Conservation (phyloP, 495 filamentous ascomycete species). For the Lophiotrema nucula region DNA sequence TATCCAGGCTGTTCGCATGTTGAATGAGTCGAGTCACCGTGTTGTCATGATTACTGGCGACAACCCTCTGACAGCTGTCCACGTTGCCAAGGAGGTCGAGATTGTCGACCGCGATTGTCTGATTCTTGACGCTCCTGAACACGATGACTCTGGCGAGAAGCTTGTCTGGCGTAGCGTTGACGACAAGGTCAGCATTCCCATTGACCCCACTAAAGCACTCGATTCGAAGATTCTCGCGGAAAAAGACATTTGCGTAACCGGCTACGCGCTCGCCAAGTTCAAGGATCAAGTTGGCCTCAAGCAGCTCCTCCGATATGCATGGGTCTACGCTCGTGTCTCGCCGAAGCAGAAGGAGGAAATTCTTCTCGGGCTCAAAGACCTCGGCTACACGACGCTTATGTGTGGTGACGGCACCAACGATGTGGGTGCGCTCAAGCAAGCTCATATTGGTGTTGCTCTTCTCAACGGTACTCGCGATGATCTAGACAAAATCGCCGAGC, state of each 20-base stretch:
- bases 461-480: constrained; percentile 93
- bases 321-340: constrained; percentile 98
- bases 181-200: constrained; percentile 82
- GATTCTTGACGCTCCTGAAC: constrained; percentile 91
- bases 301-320: constrained; percentile 78
- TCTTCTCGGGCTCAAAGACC: constrained; percentile 88
- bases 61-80: constrained; percentile 93
- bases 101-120: constrained; percentile 95
- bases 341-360: constrained; percentile 99
- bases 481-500: constrained; percentile 84
- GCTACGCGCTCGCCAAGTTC: constrained; percentile 88
- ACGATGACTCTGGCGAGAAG: constrained; percentile 75
- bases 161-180: constrained; percentile 95
- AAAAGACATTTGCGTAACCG: constrained; percentile 95
- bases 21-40: constrained; percentile 97
- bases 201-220: constrained; percentile 77
- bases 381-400: constrained; percentile 97
- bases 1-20: constrained; percentile 87
- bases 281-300: constrained; percentile 72
- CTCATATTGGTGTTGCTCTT: constrained; percentile 93
- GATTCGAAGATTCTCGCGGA: constrained; percentile 76
- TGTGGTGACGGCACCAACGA: constrained; percentile 98
- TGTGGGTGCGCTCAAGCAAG: constrained; percentile 96
- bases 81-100: constrained; percentile 93
- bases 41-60: constrained; percentile 99